Base-by-base conservation (phyloP, 805 yeast species). In the Kodamaea kaohsiungensis region DNA sequence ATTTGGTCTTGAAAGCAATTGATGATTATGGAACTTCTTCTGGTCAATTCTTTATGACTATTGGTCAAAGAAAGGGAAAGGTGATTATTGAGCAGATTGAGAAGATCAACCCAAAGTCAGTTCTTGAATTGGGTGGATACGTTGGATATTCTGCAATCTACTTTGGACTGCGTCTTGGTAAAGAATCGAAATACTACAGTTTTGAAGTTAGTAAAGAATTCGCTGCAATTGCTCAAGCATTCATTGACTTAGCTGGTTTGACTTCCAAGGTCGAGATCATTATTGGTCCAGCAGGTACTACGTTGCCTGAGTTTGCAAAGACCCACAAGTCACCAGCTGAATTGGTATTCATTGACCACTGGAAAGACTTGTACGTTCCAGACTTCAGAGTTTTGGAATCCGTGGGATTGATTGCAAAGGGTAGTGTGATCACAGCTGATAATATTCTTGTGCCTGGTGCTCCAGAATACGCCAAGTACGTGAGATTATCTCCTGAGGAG, bases 331-430 rank as follows among this genome's bases (percentile, higher is more conserved):
- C 56, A 3, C 57, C 71, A 1, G 58, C 72, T 1, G 80, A 76
- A 52, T 60, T 77, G 40, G 60, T 73, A 3, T 71, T 78, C 51
- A 65, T 78, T 47, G 78, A 78, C 59, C 82, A 78, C 56, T 61
- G 66, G 60, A 72, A 73, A 52, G 66, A 66, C 13, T 47, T 58
- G 46, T 78, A 76, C 55, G 65, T 75, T 19, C 74, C 80, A 4
- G 81, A 78, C 53, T 61, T 77, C 33, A 61, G 81, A 35, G 67
- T 75, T 3, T 57, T 77, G 39, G 83, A 78, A 55, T 58, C 77
- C 0, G 57, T 74, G 43, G 70, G 73, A 12, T 63, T 76, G 50
- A 63, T 78, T 43, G 70, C 68, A 0, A 72, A 71, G 7, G 81
- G 79, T 0, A 68, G 81, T 1, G 55, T 65, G 2, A 59, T 78